Conservation (phyloP, 2,329 filamentous ascomycete genomes). For the Leptographium wingfieldii region DNA sequence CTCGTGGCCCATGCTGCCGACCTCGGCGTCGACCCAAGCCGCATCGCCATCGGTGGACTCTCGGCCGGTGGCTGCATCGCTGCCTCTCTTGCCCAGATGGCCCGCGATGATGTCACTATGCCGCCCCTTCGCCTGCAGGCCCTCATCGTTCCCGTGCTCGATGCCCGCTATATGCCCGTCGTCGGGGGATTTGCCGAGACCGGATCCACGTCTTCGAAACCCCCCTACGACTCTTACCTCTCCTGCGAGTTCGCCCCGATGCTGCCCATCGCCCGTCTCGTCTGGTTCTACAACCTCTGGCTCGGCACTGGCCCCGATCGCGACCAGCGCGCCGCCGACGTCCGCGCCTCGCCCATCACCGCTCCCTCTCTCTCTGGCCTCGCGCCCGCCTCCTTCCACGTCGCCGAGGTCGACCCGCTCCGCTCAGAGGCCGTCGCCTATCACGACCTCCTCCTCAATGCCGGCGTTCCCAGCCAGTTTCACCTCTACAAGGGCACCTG, state of each 20-base stretch:
- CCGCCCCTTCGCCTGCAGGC: slow-evolving; percentile 20
- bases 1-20: slow-evolving; percentile 20
- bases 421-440: slow-evolving; percentile 5
- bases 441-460: background rate
- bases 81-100: slow-evolving; percentile 26
- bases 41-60: slow-evolving; percentile 17
- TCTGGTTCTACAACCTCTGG: slow-evolving; percentile 10
- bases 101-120: slow-evolving; percentile 15
- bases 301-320: slow-evolving; percentile 3
- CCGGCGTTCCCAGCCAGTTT: background rate
- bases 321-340: background rate
- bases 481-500: slow-evolving; percentile 5
- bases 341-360: slow-evolving; percentile 5
- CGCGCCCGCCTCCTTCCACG: slow-evolving; percentile 4
- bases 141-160: slow-evolving; percentile 24
- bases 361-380: background rate
- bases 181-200: background rate
- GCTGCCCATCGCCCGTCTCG: slow-evolving; percentile 7
- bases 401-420: slow-evolving; percentile 7
- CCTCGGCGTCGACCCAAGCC: slow-evolving; percentile 13
- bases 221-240: slow-evolving; percentile 6
- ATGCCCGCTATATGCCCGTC: slow-evolving; percentile 16
- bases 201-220: background rate
- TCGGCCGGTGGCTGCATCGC: slow-evolving; percentile 19
- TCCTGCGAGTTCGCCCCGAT: slow-evolving; percentile 5